Evolutionary conservation across 352 stramenopile genomes (phyloP), one percentile per base, ranked within the genome.

Genomic region (Phytopythium cucurbitacearum): DNA sequence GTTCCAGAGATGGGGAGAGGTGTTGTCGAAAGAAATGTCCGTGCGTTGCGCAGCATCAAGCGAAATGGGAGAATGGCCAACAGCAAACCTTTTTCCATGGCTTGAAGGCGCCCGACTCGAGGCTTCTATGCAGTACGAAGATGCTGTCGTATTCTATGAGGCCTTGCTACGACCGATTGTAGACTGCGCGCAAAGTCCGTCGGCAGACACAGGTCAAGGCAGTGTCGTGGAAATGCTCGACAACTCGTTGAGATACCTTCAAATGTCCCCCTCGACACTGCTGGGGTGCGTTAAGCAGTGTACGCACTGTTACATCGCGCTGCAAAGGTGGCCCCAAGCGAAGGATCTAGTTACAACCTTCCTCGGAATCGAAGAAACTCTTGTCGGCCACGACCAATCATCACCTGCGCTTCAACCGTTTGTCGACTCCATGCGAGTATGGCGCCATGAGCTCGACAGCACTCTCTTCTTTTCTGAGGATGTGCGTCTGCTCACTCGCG

Each of bases 71-170:
- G 10, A 41, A 48, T 56, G 40, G 40, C 51, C 4, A 54, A 38
- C 36, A 60, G n/a, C 32, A 64, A 8, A 48, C 67, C 41, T 69
- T 21, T 81, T 86, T 21, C 60, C 54, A 13, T 82, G 77, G 72
- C 36, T 84, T 40, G 48, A 51, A 40, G 60, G 67, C 10, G 28
- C 80, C 36, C 65, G 66, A 21, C 64, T 74, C 28, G 72, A 83
- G 45, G 59, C 80, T 37, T 66, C 81, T 51, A 76, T 86, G 67
- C 59, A 66, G 49, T 89, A 87, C 42, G 80, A 91, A 81, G 79
- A 83, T 36, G 76, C 85, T 32, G 58, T 63, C 8, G 49, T 45
- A 35, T 63, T 67, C 51, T 90, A 85, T 48, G 66, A 79, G 53
- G 37, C 51, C 7, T 35, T 85, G 45, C 40, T 84, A 32, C 59